Base-by-base conservation (phyloP, 306 rosid species). In the Vicia villosa region DNA sequence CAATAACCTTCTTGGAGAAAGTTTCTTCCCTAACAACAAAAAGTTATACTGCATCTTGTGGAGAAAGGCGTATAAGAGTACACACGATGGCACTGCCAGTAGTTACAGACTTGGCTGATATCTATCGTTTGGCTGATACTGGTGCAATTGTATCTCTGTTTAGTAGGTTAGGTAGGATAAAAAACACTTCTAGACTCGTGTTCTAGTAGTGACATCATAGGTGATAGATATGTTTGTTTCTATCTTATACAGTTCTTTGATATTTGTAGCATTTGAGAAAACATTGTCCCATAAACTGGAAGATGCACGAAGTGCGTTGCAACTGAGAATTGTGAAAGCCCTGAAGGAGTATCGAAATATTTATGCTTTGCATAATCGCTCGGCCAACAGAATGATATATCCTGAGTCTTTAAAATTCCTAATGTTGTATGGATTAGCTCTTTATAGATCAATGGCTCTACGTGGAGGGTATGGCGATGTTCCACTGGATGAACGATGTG, bases 41-140 rank as follows among this genome's bases (percentile, higher is more conserved):
- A 83, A 95, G 96, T 80, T 91, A 95, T 69, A 91, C 99, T 46
- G 97, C 99, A 49, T 95, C 99, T 77, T 95, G 99, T 66, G 97
- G 99, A 68, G 99, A 91, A 83, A 85, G 99, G 76, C 99, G 96
- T 52, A 89, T 95, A 78, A 91, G 99, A 84, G 84, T 95, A 68
- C 97, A 91, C 83, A 95, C 99, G 13, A 88, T 89, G 71, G 99
- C 96, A 46, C 91, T 84, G 30, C 96, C 97, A 12, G 97, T 86
- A 63, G 97, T 95, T 59, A 74, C 96, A 74, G 99, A 95, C 57
- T 81, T 95, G 80, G 87, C 83, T 22, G 96, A 91, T 82, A 83
- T 89, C 84, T 95, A 86, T 80, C 90, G 99, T 42, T 81, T 81
- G 76, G 99, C 95, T 79, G 99, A 91, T 85, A 78, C 85, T 72